Evolutionary conservation across 768 basidiomycete genomes (phyloP), one percentile per base, ranked within the genome.

Genomic region (Lactarius tabidus): DNA sequence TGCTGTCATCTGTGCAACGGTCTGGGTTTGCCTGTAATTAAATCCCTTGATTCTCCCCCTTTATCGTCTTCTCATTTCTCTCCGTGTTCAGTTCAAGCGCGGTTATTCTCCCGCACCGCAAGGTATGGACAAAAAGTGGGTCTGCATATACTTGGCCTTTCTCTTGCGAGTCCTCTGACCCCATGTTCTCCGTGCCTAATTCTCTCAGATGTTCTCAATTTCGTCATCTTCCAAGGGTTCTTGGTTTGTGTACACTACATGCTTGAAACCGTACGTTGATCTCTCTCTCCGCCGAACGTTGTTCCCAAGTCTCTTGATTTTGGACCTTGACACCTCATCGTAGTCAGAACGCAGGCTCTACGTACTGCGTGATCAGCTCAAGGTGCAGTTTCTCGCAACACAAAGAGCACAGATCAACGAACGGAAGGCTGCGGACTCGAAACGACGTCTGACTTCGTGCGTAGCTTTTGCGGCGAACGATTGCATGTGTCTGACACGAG

Each of bases 171-270:
- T 53, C n/a, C n/a, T 43, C 59, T 70, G 28, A 72, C 52, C 20
- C 54, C 61, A n/a, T 29, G 23, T 29, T 55, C 31, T 26, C 54
- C 56, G 43, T 48, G 35, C 12, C 10, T 1, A 3, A 31, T 18
- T 35, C 45, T 39, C 12, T 56, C 67, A 87, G 85, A 82, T 71
- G 78, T 86, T 74, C 80, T 90, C 70, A 85, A 88, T 76, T 89
- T 91, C 70, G 74, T 88, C 59, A 71, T 91, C n/a, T 95, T 90
- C 74, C 89, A 93, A 66, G 80, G 77, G 4, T 93, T 95, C 75
- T 76, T 96, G 65, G 83, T 95, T 23, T 92, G 89, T 72, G 83
- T 90, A 4, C 77, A 77, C 55, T 79, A 76, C 63, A 77, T 80
- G 65, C 78, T 79, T 43, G 82, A 82, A 72, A 75, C 77, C 41